phyloP scores from a whole-genome alignment of 345 rosid genomes.

The Isatis tinctoria region DNA sequence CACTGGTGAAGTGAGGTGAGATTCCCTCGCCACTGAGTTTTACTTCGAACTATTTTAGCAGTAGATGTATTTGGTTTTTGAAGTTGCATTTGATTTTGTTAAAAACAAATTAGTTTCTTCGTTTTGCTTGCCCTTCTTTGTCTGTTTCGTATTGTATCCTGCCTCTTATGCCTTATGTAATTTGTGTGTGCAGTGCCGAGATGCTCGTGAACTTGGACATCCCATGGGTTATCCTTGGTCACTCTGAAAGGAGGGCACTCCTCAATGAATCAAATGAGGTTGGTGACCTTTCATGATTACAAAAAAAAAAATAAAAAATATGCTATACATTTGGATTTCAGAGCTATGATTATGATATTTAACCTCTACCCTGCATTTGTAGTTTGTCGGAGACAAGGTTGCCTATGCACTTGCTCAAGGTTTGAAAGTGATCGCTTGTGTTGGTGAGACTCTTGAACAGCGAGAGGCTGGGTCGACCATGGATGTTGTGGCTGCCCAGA shows the following conservation, averaged over 20 bases:
- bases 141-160: neutral
- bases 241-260: conserved; percentile 79
- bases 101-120: neutral
- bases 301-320: neutral
- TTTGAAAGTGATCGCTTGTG: conserved; percentile 89
- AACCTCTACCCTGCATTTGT: conserved; percentile 9
- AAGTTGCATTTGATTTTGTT: neutral
- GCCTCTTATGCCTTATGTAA: neutral
- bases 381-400: conserved; percentile 92
- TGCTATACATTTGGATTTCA: neutral
- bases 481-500: conserved; percentile 91
- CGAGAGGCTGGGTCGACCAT: conserved; percentile 77
- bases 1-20: conserved; percentile 91
- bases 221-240: conserved; percentile 96
- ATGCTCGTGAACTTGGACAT: conserved; percentile 79
- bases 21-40: neutral
- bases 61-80: neutral
- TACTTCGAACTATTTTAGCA: neutral
- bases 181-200: conserved; percentile 59
- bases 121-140: neutral
- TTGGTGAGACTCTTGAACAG: conserved; percentile 92
- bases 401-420: conserved; percentile 91
- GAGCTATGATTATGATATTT: neutral
- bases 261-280: conserved; percentile 74
- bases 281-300: conserved; percentile 13